Evolutionary conservation across 495 filamentous ascomycete genomes (phyloP).

Genomic region (Mytilinidion resinicola): DNA sequence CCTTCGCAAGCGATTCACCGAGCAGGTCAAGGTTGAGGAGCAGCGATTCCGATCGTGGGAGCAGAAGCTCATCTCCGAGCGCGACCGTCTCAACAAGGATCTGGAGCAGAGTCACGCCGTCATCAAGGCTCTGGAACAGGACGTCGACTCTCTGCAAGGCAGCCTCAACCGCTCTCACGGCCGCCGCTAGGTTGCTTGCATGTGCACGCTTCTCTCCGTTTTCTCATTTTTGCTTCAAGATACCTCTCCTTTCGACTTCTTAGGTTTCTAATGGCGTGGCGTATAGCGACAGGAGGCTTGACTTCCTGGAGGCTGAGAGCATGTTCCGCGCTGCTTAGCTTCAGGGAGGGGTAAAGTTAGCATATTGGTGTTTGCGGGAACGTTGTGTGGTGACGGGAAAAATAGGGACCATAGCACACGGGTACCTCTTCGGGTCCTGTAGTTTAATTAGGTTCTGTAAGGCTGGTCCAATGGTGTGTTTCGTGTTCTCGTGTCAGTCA

Average conservation of each 20-base stretch:
- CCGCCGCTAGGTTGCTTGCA: constrained; percentile 62
- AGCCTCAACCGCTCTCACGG: constrained; percentile 89
- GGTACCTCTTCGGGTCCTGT: no score
- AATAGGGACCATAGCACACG: no score
- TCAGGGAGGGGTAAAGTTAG: not conserved
- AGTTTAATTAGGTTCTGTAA: no score
- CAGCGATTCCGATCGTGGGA: constrained; percentile 98
- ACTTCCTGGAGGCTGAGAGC: not conserved
- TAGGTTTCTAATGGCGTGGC: constrained; percentile 29
- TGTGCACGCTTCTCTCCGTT: not conserved
- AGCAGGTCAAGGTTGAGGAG: constrained; percentile 99
- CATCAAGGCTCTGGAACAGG: constrained; percentile 91
- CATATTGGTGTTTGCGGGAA: no score
- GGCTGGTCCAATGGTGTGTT: no score
- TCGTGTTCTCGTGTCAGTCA: no score
- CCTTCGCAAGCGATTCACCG: constrained; percentile 95
- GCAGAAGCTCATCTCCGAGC: constrained; percentile 97
- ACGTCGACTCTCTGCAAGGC: constrained; percentile 90
- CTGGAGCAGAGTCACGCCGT: constrained; percentile 92
- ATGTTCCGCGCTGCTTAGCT: not conserved
- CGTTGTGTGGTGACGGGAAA: no score
- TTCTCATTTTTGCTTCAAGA: constrained; percentile 20
- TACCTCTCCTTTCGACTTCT: constrained; percentile 26
- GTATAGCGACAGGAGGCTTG: constrained; percentile 3
- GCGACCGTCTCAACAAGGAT: constrained; percentile 98